Percentiles rank a stretch among this genome's conserved stretches.
phyloP scores from a whole-genome alignment of 805 yeast species.

The Candida chilensis region DNA sequence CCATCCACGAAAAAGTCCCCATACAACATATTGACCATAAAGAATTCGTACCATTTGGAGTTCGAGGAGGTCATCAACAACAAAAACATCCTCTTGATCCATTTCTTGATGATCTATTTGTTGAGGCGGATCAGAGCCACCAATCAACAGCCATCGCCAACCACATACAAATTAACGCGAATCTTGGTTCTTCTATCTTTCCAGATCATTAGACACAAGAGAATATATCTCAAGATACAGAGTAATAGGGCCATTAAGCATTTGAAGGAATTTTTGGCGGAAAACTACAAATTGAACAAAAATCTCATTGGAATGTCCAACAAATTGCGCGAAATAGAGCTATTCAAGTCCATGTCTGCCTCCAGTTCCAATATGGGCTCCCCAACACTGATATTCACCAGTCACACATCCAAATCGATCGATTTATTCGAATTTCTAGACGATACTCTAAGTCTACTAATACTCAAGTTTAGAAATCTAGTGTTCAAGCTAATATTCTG shows the following conservation, averaged over 20 bases:
- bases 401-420: too few relatives aligned
- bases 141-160: too few relatives aligned
- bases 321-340: too few relatives aligned
- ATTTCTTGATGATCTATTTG: constrained; percentile 16
- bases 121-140: constrained; percentile 10
- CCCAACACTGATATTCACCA: too few relatives aligned
- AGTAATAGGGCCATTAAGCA: constrained; percentile 11
- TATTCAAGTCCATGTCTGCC: too few relatives aligned
- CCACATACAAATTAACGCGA: not conserved
- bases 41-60: not conserved
- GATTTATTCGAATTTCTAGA: constrained; percentile 10
- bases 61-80: not conserved
- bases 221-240: constrained; percentile 13
- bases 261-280: constrained; percentile 18
- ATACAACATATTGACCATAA: too few relatives aligned
- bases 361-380: too few relatives aligned
- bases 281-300: constrained; percentile 25
- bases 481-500: constrained; percentile 18
- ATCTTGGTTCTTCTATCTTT: not conserved
- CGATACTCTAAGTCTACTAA: constrained; percentile 16
- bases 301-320: constrained; percentile 21
- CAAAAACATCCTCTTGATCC: constrained; percentile 8
- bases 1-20: too few relatives aligned
- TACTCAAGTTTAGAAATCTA: constrained; percentile 16
- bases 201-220: constrained; percentile 13